Evolutionary conservation across 2,329 filamentous ascomycete species (phyloP), one percentile per base, ranked within the genome.

Genomic region (Cylindrodendrum hubeiense): DNA sequence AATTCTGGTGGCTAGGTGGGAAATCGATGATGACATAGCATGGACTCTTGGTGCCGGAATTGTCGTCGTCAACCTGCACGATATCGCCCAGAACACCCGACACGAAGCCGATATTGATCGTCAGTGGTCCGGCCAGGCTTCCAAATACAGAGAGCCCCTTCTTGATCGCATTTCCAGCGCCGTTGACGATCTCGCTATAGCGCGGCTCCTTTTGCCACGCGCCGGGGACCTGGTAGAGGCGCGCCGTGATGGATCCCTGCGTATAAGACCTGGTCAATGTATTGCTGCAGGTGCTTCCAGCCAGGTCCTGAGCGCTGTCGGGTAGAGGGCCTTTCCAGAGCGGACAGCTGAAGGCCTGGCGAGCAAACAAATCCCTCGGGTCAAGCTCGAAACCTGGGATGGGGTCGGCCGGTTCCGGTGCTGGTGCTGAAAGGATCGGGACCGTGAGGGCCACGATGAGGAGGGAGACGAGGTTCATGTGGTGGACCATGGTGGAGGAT

Each of bases 201-300:
- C 63, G 54, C 13, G 49, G 43, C 4, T 59, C 41, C 44, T 46
- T 19, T 19, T 66, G 60, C 63, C 63, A 63, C 2, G 22, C 7
- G 15, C 63, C 63, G 19, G 63, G 63, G n/a, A 66, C 63, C 22
- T 66, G 63, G 49, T 66, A 66, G 17, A 66, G 54, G 22, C 60
- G 54, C n/a, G 60, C 54, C 4, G 64, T 66, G 19, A 52, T 64
- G 24, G 55, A 56, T 7, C 60, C 64, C 9, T 55, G 30, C 2
- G 50, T 56, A 44, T 47, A 60, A 6, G 54, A 56, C 13, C 41
- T 52, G 19, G 64, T 66, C 51, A 9, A 47, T 4, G 12, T 19
- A 17, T 52, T 66, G 24, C 15, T 60, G 39, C 60, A 64, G 13
- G 30, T 44, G 15, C 60, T 66, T 3, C 60, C 60, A 6, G 55